Conservation (phyloP, 371 early-diverging fungal species). For the Zopfochytrium polystomum region DNA sequence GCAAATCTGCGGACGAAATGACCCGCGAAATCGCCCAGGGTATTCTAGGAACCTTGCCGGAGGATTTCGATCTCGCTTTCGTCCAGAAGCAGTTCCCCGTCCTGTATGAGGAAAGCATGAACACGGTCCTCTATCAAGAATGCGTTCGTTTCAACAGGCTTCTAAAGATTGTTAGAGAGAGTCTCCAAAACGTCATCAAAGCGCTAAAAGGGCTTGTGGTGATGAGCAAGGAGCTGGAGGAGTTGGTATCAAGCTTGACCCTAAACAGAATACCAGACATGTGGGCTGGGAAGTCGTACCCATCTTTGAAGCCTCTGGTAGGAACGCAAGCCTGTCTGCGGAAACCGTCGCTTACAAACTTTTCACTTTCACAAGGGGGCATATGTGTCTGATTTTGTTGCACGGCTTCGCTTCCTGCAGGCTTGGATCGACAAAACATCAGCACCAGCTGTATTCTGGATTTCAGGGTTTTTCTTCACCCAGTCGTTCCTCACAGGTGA, state of each 20-base stretch:
- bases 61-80: constrained; percentile 45
- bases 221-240: constrained; percentile 61
- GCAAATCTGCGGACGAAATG: constrained; percentile 48
- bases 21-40: constrained; percentile 47
- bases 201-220: constrained; percentile 59
- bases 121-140: constrained; percentile 60
- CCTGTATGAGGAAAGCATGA: constrained; percentile 57
- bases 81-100: constrained; percentile 51
- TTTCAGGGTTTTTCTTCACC: constrained; percentile 60
- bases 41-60: constrained; percentile 43
- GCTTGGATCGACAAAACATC: constrained; percentile 50
- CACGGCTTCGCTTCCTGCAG: constrained; percentile 49
- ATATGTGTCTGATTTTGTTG: constrained; percentile 50
- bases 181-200: constrained; percentile 53
- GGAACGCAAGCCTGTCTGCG: constrained; percentile 10
- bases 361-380: constrained; percentile 35
- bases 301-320: constrained; percentile 56
- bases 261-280: constrained; percentile 54
- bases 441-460: constrained; percentile 55
- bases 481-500: constrained; percentile 58
- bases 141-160: constrained; percentile 55
- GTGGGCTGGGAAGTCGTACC: constrained; percentile 58
- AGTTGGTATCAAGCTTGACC: constrained; percentile 44
- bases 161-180: constrained; percentile 45
- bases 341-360: not conserved